Base-by-base conservation (phyloP, 805 yeast genomes). In the Candida glaebosa region DNA sequence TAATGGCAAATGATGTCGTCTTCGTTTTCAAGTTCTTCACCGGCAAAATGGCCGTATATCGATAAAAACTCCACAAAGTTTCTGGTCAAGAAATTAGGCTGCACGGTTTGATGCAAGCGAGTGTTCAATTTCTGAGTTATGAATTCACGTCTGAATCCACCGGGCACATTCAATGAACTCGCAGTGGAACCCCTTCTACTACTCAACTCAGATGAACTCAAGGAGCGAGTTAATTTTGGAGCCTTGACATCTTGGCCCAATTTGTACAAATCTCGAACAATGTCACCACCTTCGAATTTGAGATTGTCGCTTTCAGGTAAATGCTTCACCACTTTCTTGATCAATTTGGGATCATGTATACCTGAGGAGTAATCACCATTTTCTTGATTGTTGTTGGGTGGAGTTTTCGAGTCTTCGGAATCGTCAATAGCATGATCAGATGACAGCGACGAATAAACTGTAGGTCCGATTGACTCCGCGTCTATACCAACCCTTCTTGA, bases 31-130 rank as follows among this genome's bases (percentile, higher is more conserved):
- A 85, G 71, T 31, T 81, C 78, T 60, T 85, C 93, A 56, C 95
- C 95, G 2, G 93, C 93, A 62, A 86, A 86, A 65, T 86, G 91
- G 5, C 95, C 95, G 60, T 86, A 86, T 5, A 86, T 72, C 47
- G 85, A 81, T 35, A 86, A 65, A 54, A 86, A 86, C 58, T 86
- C 93, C 50, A 85, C 69, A 48, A 86, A 86, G 58, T 85, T 86
- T 44, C 79, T 74, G 1, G 95, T 81, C 31, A 84, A 58, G 42
- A 81, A 71, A 7, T 80, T 69, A 69, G 79, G 52, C 7, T 48
- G 43, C 30, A 37, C 45, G 7, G 53, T 46, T 18, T 50, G 53
- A 9, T 43, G 31, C 2, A 45, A 35, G 12, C 49, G 44, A 31
- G 43, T 43, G 18, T 61, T 57, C 26, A 60, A 57, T 40, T 68